These are phyloP conservation scores for Stylosanthes scabra DNA, from an alignment of 331 rosid genomes.

Conservation along the genomic window DNA sequence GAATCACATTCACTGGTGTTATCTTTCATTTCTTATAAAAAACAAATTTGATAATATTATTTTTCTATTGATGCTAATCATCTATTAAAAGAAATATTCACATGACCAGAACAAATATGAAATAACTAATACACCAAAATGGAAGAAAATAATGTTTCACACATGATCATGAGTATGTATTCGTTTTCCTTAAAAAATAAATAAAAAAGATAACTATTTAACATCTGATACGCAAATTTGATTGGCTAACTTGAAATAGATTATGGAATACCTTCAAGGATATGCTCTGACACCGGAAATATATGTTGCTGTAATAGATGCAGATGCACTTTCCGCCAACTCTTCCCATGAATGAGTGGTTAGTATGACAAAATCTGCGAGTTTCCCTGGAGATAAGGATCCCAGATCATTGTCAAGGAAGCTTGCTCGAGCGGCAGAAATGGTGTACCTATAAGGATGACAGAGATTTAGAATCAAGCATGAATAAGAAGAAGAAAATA, in stretches of 20 bases:
- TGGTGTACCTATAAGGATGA: slow-evolving; percentile 65
- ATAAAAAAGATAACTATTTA: too few relatives aligned
- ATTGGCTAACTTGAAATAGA: not conserved
- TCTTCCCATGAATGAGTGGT: slow-evolving; percentile 70
- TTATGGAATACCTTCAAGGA: slow-evolving; percentile 51
- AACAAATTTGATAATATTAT: too few relatives aligned
- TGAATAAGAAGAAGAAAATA: not conserved
- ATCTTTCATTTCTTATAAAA: too few relatives aligned
- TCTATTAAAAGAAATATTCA: too few relatives aligned
- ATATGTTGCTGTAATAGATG: slow-evolving; percentile 75
- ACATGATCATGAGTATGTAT: too few relatives aligned
- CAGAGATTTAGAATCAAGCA: slow-evolving; percentile 16
- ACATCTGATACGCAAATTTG: not conserved
- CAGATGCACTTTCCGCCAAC: slow-evolving; percentile 60
- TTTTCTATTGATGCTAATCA: too few relatives aligned
- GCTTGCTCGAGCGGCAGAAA: slow-evolving; percentile 85
- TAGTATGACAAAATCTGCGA: slow-evolving; percentile 84
- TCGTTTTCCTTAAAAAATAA: too few relatives aligned
- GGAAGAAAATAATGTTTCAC: too few relatives aligned
- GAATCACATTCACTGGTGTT: too few relatives aligned
- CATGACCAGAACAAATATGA: too few relatives aligned
- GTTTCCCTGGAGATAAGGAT: slow-evolving; percentile 74
- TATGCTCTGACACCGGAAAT: slow-evolving; percentile 77
- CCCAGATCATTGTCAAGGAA: slow-evolving; percentile 76
- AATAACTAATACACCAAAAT: too few relatives aligned